Base-by-base conservation (phyloP, 805 yeast genomes). In the Candida wancherniae region DNA sequence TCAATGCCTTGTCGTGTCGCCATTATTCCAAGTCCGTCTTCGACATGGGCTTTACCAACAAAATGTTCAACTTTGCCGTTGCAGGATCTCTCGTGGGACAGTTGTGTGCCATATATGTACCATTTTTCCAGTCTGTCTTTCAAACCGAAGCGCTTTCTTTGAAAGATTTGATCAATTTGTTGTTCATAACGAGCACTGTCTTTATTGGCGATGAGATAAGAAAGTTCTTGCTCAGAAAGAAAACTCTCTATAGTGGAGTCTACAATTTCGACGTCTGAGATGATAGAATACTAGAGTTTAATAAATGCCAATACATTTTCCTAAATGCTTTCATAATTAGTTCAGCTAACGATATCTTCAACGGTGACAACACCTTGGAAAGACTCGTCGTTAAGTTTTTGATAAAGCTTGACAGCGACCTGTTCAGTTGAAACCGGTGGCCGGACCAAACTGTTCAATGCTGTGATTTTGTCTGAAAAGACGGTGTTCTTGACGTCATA, bases 1-100 rank as follows among this genome's bases (percentile, higher is more conserved):
- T 92, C 66, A 92, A 88, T 58, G 99, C 99, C 0, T 67, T 92
- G 44, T 69, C 95, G 10, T 90, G 97, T 58, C 84, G 97, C 50
- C 94, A 94, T 42, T 72, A 81, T 36, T 71, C 85, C 26, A 88
- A 85, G 53, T 83, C 95, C 3, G 74, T 83, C 11, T 83, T 87
- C 49, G 82, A 84, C 51, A 48, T 90, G 27, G 98, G 98, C 0
- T 45, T 85, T 41, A 69, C 72, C 6, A 92, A 92, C 61, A 73
- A 70, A 38, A 90, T 92, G 95, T 92, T 92, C 67, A 92, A 92
- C 52, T 64, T 81, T 42, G 96, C 98, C 0, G 96, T 92, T 12
- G 76, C 83, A 9, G 84, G 92, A 1, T 87, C 96, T 1, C 56
- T 92, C 23, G 31, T 85, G 29, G 98, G 98, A 9, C 97, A 92